These are phyloP conservation scores for Coemansia pectinata DNA, from an alignment of 192 early-diverging fungal species.

Conservation along the genomic window DNA sequence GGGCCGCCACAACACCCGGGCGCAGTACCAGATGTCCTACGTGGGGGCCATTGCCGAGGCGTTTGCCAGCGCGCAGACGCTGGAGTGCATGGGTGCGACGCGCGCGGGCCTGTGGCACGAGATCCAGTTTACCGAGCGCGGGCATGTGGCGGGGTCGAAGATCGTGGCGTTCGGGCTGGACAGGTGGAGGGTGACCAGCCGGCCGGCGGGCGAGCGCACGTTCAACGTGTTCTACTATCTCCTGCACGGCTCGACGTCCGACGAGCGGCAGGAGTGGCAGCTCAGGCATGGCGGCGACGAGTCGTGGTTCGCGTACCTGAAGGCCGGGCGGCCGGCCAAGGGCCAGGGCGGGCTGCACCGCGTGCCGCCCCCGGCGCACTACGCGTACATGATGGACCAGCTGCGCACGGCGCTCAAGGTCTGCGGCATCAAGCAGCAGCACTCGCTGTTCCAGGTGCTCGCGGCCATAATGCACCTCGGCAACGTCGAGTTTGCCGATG, in stretches of 20 bases:
- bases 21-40: conserved; percentile 66
- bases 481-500: conserved; percentile 76
- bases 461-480: conserved; percentile 87
- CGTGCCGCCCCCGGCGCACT: conserved; percentile 54
- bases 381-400: conserved; percentile 76
- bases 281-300: conserved; percentile 64
- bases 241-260: conserved; percentile 72
- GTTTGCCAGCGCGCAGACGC: conserved; percentile 84
- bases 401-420: conserved; percentile 62
- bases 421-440: conserved; percentile 66
- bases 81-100: conserved; percentile 73
- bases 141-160: conserved; percentile 83
- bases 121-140: conserved; percentile 88
- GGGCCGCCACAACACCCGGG: conserved; percentile 63
- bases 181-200: conserved; percentile 70
- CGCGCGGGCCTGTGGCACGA: conserved; percentile 83
- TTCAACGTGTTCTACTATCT: conserved; percentile 97
- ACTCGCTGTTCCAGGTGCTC: conserved; percentile 79
- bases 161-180: conserved; percentile 85
- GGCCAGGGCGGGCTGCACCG: conserved; percentile 14
- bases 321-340: conserved; percentile 29
- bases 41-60: conserved; percentile 76
- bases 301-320: conserved; percentile 33
- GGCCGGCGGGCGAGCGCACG: conserved; percentile 70
- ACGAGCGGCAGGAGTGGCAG: conserved; percentile 74